Percentiles rank a stretch among this genome's conserved stretches.
phyloP scores from a whole-genome alignment of 2,329 filamentous ascomycete genomes.

The Orbilia quercus region DNA sequence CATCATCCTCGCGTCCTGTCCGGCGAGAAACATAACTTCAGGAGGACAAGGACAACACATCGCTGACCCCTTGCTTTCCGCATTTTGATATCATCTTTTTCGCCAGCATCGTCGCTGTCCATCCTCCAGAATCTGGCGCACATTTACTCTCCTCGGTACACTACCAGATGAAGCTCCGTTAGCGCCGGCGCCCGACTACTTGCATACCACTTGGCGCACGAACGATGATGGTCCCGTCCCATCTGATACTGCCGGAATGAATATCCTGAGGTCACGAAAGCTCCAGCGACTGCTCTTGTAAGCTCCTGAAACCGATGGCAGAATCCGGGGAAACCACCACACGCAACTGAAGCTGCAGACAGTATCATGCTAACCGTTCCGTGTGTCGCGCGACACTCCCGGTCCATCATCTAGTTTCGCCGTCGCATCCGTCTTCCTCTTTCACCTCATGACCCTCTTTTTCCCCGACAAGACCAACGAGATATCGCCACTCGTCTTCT shows the following conservation, averaged over 20 bases:
- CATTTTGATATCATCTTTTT: constrained; percentile 40
- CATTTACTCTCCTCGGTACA: constrained; percentile 28
- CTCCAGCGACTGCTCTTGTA: constrained; percentile 53
- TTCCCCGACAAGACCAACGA: constrained; percentile 24
- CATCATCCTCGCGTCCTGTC: constrained; percentile 8
- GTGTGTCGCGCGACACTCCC: constrained; percentile 22
- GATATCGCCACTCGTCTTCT: constrained; percentile 52
- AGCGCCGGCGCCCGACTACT: constrained; percentile 28
- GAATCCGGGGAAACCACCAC: constrained; percentile 29
- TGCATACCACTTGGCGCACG: constrained; percentile 26
- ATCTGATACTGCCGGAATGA: constrained; percentile 45
- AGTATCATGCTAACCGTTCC: constrained; percentile 15
- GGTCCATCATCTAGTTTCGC: constrained; percentile 26
- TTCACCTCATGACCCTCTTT: constrained; percentile 40
- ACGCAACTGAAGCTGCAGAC: neutral
- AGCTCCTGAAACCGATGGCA: constrained; percentile 22
- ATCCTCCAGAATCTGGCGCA: constrained; percentile 36
- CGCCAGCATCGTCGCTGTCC: neutral
- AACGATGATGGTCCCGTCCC: constrained; percentile 46
- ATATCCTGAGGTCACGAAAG: constrained; percentile 48
- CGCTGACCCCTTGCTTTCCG: constrained; percentile 42
- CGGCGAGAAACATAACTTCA: neutral
- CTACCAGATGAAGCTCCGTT: constrained; percentile 43
- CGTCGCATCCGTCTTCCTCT: constrained; percentile 49
- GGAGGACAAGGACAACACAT: constrained; percentile 44